Evolutionary conservation across 2,329 filamentous ascomycete genomes (phyloP).

Genomic region (Aureobasidium sp.): DNA sequence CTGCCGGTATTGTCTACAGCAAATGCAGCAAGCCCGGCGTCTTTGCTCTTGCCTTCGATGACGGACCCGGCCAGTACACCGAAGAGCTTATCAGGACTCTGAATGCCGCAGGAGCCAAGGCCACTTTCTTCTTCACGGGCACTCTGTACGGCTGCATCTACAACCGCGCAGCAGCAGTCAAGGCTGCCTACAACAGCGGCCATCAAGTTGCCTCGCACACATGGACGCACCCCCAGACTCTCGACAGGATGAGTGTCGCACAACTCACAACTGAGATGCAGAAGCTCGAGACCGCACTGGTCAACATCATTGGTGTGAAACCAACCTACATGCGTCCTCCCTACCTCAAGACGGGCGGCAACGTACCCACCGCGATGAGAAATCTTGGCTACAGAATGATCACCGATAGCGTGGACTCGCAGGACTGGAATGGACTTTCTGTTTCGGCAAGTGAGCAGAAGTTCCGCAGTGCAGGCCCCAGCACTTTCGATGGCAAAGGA

Average conservation of each 20-base stretch:
- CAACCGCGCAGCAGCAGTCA: neutral
- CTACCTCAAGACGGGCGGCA: conserved; percentile 12
- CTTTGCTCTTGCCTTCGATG: conserved; percentile 82
- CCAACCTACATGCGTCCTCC: conserved; percentile 16
- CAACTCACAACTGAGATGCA: conserved; percentile 7
- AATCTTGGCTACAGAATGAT: conserved; percentile 15
- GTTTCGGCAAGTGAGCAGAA: neutral
- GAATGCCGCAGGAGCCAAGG: conserved; percentile 55
- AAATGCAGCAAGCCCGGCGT: conserved; percentile 31
- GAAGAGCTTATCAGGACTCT: conserved; percentile 62
- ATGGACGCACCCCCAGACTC: conserved; percentile 3
- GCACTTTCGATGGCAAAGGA: neutral
- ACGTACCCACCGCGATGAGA: conserved; percentile 6
- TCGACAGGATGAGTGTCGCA: neutral
- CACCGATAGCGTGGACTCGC: conserved; percentile 9
- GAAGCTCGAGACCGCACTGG: conserved; percentile 5
- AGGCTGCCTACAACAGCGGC: conserved; percentile 2
- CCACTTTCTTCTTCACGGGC: conserved; percentile 87
- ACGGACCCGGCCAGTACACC: conserved; percentile 70
- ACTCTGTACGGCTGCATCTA: conserved; percentile 12
- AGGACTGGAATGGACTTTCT: conserved; percentile 9
- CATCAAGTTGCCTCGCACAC: conserved; percentile 15
- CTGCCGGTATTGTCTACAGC: conserved; percentile 3
- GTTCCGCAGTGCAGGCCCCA: neutral
- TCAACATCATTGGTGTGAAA: conserved; percentile 13